Conservation (phyloP, 2,329 filamentous ascomycete genomes). For the Fusarium sp. region DNA sequence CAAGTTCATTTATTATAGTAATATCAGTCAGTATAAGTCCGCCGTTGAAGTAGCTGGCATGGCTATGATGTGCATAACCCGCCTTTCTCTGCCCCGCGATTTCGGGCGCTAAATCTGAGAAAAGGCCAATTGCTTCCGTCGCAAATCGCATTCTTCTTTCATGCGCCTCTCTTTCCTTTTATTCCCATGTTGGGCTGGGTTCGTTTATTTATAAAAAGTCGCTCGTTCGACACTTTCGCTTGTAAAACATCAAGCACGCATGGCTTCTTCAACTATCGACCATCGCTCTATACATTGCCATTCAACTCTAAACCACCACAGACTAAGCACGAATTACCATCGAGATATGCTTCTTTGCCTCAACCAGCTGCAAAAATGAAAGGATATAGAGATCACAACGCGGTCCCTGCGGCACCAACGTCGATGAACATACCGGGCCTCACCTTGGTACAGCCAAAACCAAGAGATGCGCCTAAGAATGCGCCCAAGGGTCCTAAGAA, state of each 20-base stretch:
- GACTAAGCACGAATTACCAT: background rate
- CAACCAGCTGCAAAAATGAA: constrained; percentile 15
- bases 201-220: background rate
- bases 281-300: background rate
- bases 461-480: background rate
- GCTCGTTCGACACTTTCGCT: background rate
- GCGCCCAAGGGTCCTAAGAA: background rate
- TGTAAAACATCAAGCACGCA: background rate
- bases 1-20: too few species aligned
- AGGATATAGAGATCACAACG: background rate
- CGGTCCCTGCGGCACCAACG: background rate
- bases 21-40: too few species aligned
- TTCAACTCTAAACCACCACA: background rate
- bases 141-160: background rate
- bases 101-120: background rate
- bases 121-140: constrained; percentile 11
- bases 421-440: constrained; percentile 32
- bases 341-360: constrained; percentile 24
- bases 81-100: constrained; percentile 16
- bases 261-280: background rate
- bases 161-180: background rate
- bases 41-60: background rate
- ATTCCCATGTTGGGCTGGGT: constrained; percentile 18
- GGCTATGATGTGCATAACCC: background rate
- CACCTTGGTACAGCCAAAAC: constrained; percentile 21